Percentiles rank a stretch among this genome's conserved stretches.
phyloP scores from a whole-genome alignment of 2,329 filamentous ascomycete species.

The Rugonectria rugulosa region DNA sequence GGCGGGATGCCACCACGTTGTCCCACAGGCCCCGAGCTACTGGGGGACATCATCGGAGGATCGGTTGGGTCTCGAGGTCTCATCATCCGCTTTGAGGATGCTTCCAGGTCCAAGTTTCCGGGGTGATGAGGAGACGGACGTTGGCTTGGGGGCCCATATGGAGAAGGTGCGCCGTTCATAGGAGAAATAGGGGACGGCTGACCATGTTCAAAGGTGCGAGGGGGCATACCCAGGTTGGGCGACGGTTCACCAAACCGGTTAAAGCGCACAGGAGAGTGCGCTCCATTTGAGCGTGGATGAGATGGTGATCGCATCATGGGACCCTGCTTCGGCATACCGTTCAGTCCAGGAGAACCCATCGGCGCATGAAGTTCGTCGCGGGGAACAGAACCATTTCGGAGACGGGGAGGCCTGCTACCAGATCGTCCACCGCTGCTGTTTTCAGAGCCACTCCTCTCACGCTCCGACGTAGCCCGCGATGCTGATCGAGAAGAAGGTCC shows the following conservation, averaged over 20 bases:
- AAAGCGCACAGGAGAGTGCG: slow-evolving; percentile 33
- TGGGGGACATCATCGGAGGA: slow-evolving; percentile 56
- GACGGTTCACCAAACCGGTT: slow-evolving; percentile 30
- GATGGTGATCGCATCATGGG: slow-evolving; percentile 53
- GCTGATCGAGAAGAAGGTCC: slow-evolving; percentile 38
- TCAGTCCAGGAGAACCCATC: slow-evolving; percentile 31
- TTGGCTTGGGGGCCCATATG: slow-evolving; percentile 25
- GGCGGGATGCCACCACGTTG: slow-evolving; percentile 47
- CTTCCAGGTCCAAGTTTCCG: slow-evolving; percentile 19
- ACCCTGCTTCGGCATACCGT: slow-evolving; percentile 38
- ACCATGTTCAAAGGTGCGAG: slow-evolving; percentile 45
- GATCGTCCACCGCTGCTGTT: slow-evolving; percentile 55
- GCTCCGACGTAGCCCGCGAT: slow-evolving; percentile 50
- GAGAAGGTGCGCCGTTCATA: slow-evolving; percentile 26
- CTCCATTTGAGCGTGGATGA: slow-evolving; percentile 45
- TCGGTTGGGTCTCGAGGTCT: slow-evolving; percentile 60
- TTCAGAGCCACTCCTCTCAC: slow-evolving; percentile 64
- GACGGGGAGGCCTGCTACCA: slow-evolving; percentile 49
- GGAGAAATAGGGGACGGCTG: slow-evolving; percentile 57
- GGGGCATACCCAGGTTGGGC: slow-evolving; percentile 25
- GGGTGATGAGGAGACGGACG: slow-evolving; percentile 22
- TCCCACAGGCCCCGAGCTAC: slow-evolving; percentile 53
- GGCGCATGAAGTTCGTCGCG: slow-evolving; percentile 47
- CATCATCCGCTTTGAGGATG: slow-evolving; percentile 47
- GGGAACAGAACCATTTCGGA: slow-evolving; percentile 48